Evolutionary conservation across 257 asterid genomes (phyloP), one percentile per base, ranked within the genome.

Genomic region (Orobanche coerulescens): DNA sequence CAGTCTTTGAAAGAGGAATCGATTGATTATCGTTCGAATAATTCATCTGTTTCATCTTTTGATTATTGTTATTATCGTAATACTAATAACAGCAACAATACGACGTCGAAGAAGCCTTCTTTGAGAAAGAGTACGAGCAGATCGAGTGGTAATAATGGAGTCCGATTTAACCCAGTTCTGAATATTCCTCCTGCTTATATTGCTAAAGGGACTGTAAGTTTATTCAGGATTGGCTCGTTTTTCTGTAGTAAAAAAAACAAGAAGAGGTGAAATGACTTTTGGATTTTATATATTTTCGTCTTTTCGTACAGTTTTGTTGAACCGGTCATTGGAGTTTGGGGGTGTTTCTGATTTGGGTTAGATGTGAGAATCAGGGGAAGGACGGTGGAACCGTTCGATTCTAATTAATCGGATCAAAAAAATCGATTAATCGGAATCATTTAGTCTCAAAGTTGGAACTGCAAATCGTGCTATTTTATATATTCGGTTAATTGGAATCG

Each of bases 141-240:
- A 69, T 78, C 84, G 15, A 60, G 76, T 57, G 80, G 81, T 37
- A 80, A 82, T 47, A 76, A 74, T 68, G 90, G 84, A 58, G 77
- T 79, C 62, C 66, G 80, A 28, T 65, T 89, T 33, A 83, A 58
- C 53, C 96, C 97, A 15, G 89, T 90, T 72, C 69, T 90, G 73
- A 85, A 90, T 30, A 78, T 90, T 46, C 71, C 85, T 33, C 91
- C 86, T n/a, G 62, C 79, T 73, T 86, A 79, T 54, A 77, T 84
- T 74, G 73, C 85, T 5, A 87, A 65, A 72, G 88, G 86, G 57
- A 75, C 84, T 30, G 84, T 70, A 12, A 79, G 74, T 64, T 74
- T 84, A 12, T 85, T 87, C 58, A 89, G 95, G 13, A 68, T 89
- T 28, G 82, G 86, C 61, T 90, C 95, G 0, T 72, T 85, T 25